Evolutionary conservation across 208 protist genomes (phyloP).

Genomic region (Acanthamoeba healyi): DNA sequence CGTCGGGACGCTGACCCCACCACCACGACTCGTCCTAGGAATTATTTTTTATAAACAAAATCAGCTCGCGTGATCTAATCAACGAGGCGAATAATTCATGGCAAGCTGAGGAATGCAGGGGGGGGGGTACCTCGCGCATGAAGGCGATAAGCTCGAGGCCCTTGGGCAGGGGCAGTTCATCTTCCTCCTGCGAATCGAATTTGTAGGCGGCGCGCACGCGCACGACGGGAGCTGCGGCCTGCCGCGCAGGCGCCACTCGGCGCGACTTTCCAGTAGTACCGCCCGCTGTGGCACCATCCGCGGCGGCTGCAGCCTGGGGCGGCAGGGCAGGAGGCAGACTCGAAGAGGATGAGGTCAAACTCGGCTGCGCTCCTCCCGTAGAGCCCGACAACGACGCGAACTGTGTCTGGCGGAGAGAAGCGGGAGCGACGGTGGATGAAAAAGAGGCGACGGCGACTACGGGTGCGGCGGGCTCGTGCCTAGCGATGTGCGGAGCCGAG

Average conservation of each 20-base stretch:
- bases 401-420: not conserved
- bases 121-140: not conserved
- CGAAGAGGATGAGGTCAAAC: not conserved
- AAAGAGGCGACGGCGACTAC: not conserved
- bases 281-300: not conserved
- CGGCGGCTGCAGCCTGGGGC: not conserved
- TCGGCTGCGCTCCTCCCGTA: no score
- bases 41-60: no score
- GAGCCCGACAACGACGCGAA: not conserved
- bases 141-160: constrained; percentile 9
- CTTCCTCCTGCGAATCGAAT: constrained; percentile 4
- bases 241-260: not conserved
- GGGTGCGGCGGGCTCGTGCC: not conserved
- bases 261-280: not conserved
- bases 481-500: not conserved
- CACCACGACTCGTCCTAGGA: constrained; percentile 18
- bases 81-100: no score
- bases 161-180: not conserved
- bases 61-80: no score
- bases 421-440: not conserved
- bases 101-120: not conserved
- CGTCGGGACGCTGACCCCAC: constrained; percentile 5
- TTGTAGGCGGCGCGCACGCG: constrained; percentile 1
- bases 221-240: not conserved
- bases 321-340: not conserved